Base-by-base conservation (phyloP, 1,284 basidiomycete species). In the Microbotryum lychnidis-dioicae region DNA sequence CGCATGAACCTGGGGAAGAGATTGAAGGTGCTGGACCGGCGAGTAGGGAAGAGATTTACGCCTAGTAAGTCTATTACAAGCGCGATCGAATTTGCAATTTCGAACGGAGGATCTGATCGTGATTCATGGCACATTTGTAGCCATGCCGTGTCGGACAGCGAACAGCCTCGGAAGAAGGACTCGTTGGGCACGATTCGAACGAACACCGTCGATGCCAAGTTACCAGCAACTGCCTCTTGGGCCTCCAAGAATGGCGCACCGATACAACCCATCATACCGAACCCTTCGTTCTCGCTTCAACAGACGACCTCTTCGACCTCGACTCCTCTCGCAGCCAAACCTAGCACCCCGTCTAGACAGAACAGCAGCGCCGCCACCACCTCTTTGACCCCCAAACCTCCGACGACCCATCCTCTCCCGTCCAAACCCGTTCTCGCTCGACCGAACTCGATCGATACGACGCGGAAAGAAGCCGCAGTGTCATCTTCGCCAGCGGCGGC, bases 1-100 rank as follows among this genome's bases (percentile, higher is more conserved):
- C 96, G 58, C 96, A 99, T 75, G 96, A 98, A 75, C 94, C 92
- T 85, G 94, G 93, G 23, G 96, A 97, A 70, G 94, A 98, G 75
- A 90, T 91, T 61, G 96, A 99, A 76, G 92, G 89, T 70, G 64
- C 58, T 8, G 52, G 58, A 7, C 62, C 59, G 14, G 45, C 92
- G 74, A 92, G 87, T 10, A 91, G 91, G 76, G 89, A 93, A 73
- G 89, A 96, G 75, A 79, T 93, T 60, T 87, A 65, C 23, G 62
- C 66, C 9, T 67, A 57, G 63, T 64, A 14, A 50, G 63, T 55
- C 33, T 9, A 31, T 31, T 31, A 16, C 12, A 27, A 23, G 55
- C 18, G 31, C 6, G 29, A 21, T n/a, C 16, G n/a, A 37, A 18
- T 27, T 20, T 33, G 20, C 21, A 3, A n/a, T 33, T 14, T 14